Percentiles rank a stretch among this genome's conserved stretches.
Conservation (phyloP, 2,329 filamentous ascomycete genomes). For the Capronia coronata region DNA sequence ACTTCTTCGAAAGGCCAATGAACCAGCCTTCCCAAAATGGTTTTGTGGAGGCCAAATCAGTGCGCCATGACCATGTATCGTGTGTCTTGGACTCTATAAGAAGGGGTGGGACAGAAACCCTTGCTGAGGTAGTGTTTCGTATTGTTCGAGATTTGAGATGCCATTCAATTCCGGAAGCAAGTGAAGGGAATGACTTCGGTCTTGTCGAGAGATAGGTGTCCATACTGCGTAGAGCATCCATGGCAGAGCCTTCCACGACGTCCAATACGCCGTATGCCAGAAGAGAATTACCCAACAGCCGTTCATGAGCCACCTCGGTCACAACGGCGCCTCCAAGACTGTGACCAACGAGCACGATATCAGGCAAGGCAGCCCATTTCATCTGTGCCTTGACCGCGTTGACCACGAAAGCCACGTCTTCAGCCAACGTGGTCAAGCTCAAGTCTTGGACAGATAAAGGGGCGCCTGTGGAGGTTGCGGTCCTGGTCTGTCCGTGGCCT, state of each 20-base stretch:
- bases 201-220: conserved; percentile 79
- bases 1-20: conserved; percentile 77
- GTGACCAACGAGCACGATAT: conserved; percentile 78
- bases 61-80: conserved; percentile 58
- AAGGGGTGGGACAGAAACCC: conserved; percentile 78
- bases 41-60: conserved; percentile 74
- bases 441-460: conserved; percentile 50
- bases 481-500: conserved; percentile 67
- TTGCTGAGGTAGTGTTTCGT: conserved; percentile 73
- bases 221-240: conserved; percentile 93
- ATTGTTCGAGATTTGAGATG: conserved; percentile 84
- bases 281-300: conserved; percentile 59
- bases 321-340: conserved; percentile 88
- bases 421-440: conserved; percentile 63
- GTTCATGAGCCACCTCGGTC: conserved; percentile 68
- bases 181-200: conserved; percentile 67
- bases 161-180: conserved; percentile 84
- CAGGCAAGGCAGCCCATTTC: conserved; percentile 67
- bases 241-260: conserved; percentile 91
- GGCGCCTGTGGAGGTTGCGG: conserved; percentile 9
- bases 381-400: conserved; percentile 60
- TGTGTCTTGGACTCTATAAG: conserved; percentile 39
- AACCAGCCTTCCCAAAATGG: conserved; percentile 96
- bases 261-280: conserved; percentile 87
- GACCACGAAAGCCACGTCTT: conserved; percentile 66